These are phyloP conservation scores for Citrus cavaleriei DNA, from an alignment of 345 rosid species.

Conservation along the genomic window DNA sequence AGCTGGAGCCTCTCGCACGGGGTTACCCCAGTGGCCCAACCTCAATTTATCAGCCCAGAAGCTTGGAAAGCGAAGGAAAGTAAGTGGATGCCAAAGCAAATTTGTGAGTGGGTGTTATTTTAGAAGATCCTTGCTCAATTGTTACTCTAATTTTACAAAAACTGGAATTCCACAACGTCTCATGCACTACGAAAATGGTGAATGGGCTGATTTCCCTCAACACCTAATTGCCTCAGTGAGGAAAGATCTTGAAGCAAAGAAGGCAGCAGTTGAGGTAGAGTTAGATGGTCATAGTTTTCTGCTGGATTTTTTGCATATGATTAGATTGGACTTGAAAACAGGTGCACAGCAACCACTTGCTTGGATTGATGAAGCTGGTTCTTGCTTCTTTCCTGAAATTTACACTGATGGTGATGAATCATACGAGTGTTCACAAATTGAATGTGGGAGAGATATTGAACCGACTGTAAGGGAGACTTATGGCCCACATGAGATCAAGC, in stretches of 20 bases:
- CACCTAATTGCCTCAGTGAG: conserved; percentile 32
- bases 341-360: conserved; percentile 68
- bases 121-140: conserved; percentile 47
- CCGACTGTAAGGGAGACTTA: conserved; percentile 11
- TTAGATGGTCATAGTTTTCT: conserved; percentile 39
- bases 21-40: conserved; percentile 30
- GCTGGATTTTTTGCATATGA: conserved; percentile 87
- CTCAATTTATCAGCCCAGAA: conserved; percentile 21
- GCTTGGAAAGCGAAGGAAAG: conserved; percentile 50
- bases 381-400: conserved; percentile 81
- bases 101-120: conserved; percentile 24
- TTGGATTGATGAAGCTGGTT: conserved; percentile 85
- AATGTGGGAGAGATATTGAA: conserved; percentile 28
- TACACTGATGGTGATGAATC: conserved; percentile 36
- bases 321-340: conserved; percentile 57
- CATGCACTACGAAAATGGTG: conserved; percentile 71
- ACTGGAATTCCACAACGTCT: conserved; percentile 65
- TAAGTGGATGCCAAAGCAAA: conserved; percentile 30
- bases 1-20: conserved; percentile 35
- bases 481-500: conserved; percentile 62
- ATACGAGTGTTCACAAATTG: conserved; percentile 35
- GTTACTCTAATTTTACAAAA: conserved; percentile 66
- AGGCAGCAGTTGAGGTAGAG: conserved; percentile 58
- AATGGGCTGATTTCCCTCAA: conserved; percentile 72
- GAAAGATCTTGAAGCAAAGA: conserved; percentile 62